Base-by-base conservation (phyloP, 2,329 filamentous ascomycete species). In the Plenodomus tracheiphilus region DNA sequence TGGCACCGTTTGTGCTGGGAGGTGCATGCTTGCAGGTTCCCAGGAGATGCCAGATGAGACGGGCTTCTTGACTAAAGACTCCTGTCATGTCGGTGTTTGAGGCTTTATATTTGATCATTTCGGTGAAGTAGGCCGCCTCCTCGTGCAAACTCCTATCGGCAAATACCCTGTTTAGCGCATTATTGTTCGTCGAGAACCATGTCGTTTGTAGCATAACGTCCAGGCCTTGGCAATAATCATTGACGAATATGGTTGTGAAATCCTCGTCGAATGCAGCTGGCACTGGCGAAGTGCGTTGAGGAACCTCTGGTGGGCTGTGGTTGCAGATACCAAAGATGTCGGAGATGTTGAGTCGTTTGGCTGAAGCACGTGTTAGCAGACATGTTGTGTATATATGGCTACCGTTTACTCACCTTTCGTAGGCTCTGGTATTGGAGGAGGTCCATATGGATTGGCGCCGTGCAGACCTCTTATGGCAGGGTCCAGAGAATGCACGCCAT, bases 131-230 rank as follows among this genome's bases (percentile, higher is more conserved):
- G 4, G 62, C 56, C 16, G 68, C 68, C 50, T 72, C 69, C 45
- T 71, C 68, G 42, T 70, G 69, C 46, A 72, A 44, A 16, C 43
- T 52, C 19, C 62, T 58, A 65, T 88, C 80, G 30, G 71, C 73
- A 49, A 84, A 72, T 2, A 88, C 72, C 43, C 78, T 51, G 35
- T 59, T 62, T 25, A 72, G 73, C n/a, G 68, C 69, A 46, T 81
- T 75, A 45, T 79, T 82, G 56, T 78, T 78, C 32, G 74, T 75
- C 20, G 77, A 83, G 74, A 90, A 97, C 92, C 92, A 97, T 21
- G 80, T 81, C 6, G 90, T 89, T 70, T 97, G 92, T n/a, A 72
- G 56, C 50, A 71, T 65, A 18, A 62, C 49, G 47, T 71, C 66
- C 6, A 72, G 60, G 7, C 69, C 69, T 20, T 55, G 43, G 46